Evolutionary conservation across 73 alveolate species (phyloP).

Genomic region (Breviolum minutum): DNA sequence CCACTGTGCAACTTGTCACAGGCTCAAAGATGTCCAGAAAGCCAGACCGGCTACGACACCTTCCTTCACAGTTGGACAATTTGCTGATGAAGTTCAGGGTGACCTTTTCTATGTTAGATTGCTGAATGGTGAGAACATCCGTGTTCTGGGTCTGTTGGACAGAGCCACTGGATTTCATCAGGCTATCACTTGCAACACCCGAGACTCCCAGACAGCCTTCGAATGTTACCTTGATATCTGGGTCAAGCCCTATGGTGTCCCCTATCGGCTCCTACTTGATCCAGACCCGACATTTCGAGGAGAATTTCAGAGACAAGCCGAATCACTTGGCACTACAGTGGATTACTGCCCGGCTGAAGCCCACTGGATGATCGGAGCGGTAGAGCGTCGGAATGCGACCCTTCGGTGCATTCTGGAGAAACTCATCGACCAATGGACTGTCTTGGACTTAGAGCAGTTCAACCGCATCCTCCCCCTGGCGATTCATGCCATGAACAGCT

Average conservation of each 20-base stretch:
- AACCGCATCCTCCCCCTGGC: background rate
- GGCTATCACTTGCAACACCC: background rate
- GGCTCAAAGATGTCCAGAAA: background rate
- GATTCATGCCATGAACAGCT: background rate
- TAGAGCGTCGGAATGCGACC: constrained; percentile 23
- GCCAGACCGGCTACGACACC: background rate
- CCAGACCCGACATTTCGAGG: constrained; percentile 22
- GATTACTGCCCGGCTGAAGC: constrained; percentile 7
- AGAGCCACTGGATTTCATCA: background rate
- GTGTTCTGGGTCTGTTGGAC: background rate
- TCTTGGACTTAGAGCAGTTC: background rate
- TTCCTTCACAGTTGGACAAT: background rate
- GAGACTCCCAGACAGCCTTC: background rate
- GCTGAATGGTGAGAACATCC: background rate
- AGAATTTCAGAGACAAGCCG: background rate
- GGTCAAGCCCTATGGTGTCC: background rate
- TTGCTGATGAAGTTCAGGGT: background rate
- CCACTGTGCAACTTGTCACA: constrained; percentile 12
- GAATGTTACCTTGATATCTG: background rate
- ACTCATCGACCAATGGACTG: background rate
- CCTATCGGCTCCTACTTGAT: background rate
- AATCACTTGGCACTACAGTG: background rate
- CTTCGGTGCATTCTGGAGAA: constrained; percentile 19
- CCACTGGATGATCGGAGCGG: constrained; percentile 44
- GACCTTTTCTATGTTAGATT: background rate